Evolutionary conservation across 1,139 yeast genomes (phyloP).

Genomic region (Cylindricascospora bacillispora): DNA sequence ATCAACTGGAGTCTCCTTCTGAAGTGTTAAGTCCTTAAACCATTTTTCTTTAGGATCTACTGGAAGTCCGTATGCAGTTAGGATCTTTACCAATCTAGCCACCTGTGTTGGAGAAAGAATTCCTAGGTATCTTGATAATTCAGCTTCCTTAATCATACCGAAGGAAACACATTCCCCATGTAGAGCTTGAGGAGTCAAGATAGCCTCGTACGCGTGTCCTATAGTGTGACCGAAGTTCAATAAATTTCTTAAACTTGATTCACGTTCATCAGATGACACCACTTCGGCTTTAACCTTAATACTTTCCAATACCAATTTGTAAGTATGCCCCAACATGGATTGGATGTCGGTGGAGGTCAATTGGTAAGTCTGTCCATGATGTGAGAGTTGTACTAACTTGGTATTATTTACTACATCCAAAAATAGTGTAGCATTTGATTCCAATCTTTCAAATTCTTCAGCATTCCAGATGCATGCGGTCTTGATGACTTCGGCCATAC

Average conservation of each 20-base stretch:
- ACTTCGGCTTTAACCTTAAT: slow-evolving; percentile 88
- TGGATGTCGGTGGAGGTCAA: slow-evolving; percentile 41
- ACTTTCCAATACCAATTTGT: slow-evolving; percentile 72
- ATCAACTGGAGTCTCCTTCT: slow-evolving; percentile 61
- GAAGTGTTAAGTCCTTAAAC: slow-evolving; percentile 54
- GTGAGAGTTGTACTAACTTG: slow-evolving; percentile 38
- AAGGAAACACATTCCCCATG: slow-evolving; percentile 97
- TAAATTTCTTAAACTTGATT: slow-evolving; percentile 84
- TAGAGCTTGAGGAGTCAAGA: slow-evolving; percentile 85
- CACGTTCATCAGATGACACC: slow-evolving; percentile 90
- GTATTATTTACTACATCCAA: slow-evolving; percentile 31
- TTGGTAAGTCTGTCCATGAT: slow-evolving; percentile 23
- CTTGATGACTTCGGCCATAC: slow-evolving; percentile 97
- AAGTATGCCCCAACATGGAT: slow-evolving; percentile 58
- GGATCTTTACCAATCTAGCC: slow-evolving; percentile 73
- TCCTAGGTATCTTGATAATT: slow-evolving; percentile 80
- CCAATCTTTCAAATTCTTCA: slow-evolving; percentile 72
- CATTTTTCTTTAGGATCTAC: slow-evolving; percentile 63
- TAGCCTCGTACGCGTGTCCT: slow-evolving; percentile 97
- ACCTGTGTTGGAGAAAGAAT: slow-evolving; percentile 86
- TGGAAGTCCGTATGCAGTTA: slow-evolving; percentile 79
- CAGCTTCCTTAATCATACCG: slow-evolving; percentile 93
- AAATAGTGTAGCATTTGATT: slow-evolving; percentile 57
- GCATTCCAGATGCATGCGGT: slow-evolving; percentile 99
- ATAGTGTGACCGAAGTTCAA: slow-evolving; percentile 94